A percentile compares a stretch with the other conserved stretches of the same genome.
phyloP scores from a whole-genome alignment of 495 filamentous ascomycete genomes.

The Staphylotrichum longicolle region DNA sequence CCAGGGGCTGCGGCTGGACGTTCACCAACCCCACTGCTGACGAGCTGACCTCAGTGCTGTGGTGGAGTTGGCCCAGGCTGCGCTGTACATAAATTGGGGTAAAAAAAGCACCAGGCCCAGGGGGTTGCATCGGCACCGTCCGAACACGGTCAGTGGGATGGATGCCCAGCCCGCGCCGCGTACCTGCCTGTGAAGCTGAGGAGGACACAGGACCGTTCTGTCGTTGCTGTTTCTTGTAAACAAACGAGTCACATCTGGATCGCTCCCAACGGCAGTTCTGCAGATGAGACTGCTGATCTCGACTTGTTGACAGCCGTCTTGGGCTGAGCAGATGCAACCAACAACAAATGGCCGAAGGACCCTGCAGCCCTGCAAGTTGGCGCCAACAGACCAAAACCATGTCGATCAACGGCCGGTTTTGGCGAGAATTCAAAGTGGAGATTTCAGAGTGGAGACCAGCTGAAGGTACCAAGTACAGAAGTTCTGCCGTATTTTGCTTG shows the following conservation, averaged over 20 bases:
- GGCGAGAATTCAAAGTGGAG: too few relatives aligned
- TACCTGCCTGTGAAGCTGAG: not conserved
- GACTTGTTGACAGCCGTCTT: too few relatives aligned
- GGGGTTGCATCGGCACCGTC: too few relatives aligned
- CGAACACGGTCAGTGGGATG: not conserved
- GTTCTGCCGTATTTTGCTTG: too few relatives aligned
- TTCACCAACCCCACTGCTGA: too few relatives aligned
- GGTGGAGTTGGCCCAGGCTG: slow-evolving; percentile 4
- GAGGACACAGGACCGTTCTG: not conserved
- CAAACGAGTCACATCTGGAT: not conserved
- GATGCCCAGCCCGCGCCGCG: not conserved
- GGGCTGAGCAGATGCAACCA: not conserved
- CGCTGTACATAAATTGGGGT: not conserved
- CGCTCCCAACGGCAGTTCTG: not conserved
- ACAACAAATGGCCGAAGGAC: not conserved
- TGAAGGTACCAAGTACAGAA: too few relatives aligned
- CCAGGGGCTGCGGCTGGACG: not conserved
- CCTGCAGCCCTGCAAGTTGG: not conserved
- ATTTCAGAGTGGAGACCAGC: too few relatives aligned
- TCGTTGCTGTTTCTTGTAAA: not conserved
- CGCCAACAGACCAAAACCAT: not conserved
- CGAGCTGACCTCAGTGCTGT: not conserved
- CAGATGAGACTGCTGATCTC: not conserved
- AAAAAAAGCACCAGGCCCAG: slow-evolving; percentile 1
- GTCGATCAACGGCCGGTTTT: too few relatives aligned